These are phyloP conservation scores for Paecilomyces dactylethromorphus DNA, from an alignment of 2,329 filamentous ascomycete species.

Conservation along the genomic window DNA sequence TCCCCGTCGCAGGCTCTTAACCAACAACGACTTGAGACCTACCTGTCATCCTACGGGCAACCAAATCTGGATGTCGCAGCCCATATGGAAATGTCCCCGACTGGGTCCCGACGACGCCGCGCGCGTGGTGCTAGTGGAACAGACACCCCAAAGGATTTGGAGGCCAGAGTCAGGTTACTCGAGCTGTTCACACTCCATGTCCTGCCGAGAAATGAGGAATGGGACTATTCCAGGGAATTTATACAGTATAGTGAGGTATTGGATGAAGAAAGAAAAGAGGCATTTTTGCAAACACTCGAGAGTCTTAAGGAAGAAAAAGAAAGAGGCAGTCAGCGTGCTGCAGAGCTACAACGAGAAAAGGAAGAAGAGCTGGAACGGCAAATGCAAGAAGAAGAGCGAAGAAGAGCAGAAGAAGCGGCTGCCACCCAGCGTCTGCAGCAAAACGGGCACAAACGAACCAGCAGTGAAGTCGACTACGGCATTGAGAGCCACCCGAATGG, in stretches of 20 bases:
- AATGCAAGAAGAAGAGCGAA: constrained; percentile 37
- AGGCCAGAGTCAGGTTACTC: constrained; percentile 80
- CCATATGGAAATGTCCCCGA: constrained; percentile 45
- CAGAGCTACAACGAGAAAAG: constrained; percentile 56
- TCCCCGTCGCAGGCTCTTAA: constrained; percentile 76
- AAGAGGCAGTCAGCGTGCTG: constrained; percentile 58
- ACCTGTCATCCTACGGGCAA: constrained; percentile 69
- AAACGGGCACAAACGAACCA: constrained; percentile 46
- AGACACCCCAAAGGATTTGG: constrained; percentile 76
- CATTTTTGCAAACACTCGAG: constrained; percentile 80
- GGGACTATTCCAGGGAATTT: constrained; percentile 91
- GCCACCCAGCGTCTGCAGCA: constrained; percentile 34
- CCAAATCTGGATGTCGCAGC: constrained; percentile 67
- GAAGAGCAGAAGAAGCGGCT: constrained; percentile 27
- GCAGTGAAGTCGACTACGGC: constrained; percentile 62
- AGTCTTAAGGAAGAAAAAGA: constrained; percentile 77
- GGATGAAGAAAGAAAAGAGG: constrained; percentile 84
- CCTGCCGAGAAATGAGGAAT: constrained; percentile 86
- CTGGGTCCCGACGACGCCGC: constrained; percentile 25
- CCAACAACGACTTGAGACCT: constrained; percentile 81
- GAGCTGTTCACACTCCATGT: constrained; percentile 95
- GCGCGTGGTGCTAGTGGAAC: constrained; percentile 51
- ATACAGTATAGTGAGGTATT: constrained; percentile 79
- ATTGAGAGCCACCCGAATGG: constrained; percentile 50
- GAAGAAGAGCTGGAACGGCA: constrained; percentile 49